A percentile compares a stretch with the other conserved stretches of the same genome.
Conservation (phyloP, 179 eudicot species). For the Camellia oleifera region DNA sequence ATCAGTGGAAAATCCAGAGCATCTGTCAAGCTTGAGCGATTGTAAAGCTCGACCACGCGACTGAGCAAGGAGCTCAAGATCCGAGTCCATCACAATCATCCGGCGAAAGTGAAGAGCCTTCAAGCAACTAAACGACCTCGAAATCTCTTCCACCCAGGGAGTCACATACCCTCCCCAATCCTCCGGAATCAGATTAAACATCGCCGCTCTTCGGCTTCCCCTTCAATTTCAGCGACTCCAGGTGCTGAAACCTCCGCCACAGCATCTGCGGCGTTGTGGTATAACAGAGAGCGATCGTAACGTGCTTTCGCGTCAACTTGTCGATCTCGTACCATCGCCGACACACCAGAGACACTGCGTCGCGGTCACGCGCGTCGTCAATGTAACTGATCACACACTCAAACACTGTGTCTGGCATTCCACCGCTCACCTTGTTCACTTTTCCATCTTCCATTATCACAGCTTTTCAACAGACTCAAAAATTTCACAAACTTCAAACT, state of each 20-base stretch:
- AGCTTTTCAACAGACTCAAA: neutral
- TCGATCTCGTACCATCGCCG: constrained; percentile 68
- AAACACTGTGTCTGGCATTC: constrained; percentile 57
- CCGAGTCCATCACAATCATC: constrained; percentile 77
- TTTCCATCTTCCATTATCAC: constrained; percentile 28
- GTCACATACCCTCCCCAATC: constrained; percentile 94
- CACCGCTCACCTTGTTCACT: constrained; percentile 1
- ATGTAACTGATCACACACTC: constrained; percentile 63
- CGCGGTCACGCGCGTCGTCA: constrained; percentile 64
- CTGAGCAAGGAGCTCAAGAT: constrained; percentile 53
- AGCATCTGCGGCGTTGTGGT: constrained; percentile 64
- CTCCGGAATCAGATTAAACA: constrained; percentile 88
- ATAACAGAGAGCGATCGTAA: constrained; percentile 82
- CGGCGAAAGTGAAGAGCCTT: constrained; percentile 72
- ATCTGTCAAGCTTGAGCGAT: constrained; percentile 73
- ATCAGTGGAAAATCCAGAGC: constrained; percentile 78
- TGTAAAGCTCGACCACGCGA: constrained; percentile 39
- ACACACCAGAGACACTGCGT: constrained; percentile 65
- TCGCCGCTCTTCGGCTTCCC: constrained; percentile 95
- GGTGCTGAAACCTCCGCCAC: constrained; percentile 50
- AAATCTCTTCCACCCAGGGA: constrained; percentile 62
- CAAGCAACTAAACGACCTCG: constrained; percentile 40
- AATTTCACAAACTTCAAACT: neutral
- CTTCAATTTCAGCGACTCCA: constrained; percentile 72
- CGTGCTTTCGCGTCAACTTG: constrained; percentile 63